These are phyloP conservation scores for Capronia epimyces DNA, from an alignment of 2,329 filamentous ascomycete genomes.

Conservation along the genomic window DNA sequence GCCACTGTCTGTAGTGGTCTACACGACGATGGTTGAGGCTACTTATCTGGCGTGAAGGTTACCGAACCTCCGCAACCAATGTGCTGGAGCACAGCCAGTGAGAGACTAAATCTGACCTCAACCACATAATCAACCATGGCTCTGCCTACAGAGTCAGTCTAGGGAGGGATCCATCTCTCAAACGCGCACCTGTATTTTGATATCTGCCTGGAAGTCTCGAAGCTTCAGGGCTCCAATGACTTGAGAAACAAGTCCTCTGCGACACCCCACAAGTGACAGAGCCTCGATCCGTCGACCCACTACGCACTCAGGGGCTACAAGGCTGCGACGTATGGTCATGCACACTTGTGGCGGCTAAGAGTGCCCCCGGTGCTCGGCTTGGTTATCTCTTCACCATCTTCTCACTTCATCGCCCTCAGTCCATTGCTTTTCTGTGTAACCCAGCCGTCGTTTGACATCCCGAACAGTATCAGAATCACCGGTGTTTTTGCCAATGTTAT, in stretches of 20 bases:
- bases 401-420: conserved; percentile 74
- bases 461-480: conserved; percentile 74
- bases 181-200: conserved; percentile 6
- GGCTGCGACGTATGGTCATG: conserved; percentile 23
- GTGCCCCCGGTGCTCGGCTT: not conserved
- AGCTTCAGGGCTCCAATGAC: not conserved
- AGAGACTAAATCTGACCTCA: too few species aligned
- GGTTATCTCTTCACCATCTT: conserved; percentile 60
- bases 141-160: too few species aligned
- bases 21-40: too few species aligned
- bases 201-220: conserved; percentile 5
- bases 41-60: too few species aligned
- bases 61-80: too few species aligned
- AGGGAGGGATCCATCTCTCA: too few species aligned
- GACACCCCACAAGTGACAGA: conserved; percentile 18
- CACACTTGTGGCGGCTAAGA: not conserved
- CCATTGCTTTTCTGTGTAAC: conserved; percentile 83
- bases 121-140: too few species aligned
- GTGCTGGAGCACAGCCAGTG: too few species aligned
- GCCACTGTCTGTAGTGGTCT: too few species aligned
- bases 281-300: conserved; percentile 18
- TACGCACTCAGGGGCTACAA: conserved; percentile 10
- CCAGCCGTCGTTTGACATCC: conserved; percentile 76
- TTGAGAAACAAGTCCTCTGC: not conserved
- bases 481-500: conserved; percentile 91